Conservation (phyloP, 768 basidiomycete genomes). For the Phylloporus arenicola region DNA sequence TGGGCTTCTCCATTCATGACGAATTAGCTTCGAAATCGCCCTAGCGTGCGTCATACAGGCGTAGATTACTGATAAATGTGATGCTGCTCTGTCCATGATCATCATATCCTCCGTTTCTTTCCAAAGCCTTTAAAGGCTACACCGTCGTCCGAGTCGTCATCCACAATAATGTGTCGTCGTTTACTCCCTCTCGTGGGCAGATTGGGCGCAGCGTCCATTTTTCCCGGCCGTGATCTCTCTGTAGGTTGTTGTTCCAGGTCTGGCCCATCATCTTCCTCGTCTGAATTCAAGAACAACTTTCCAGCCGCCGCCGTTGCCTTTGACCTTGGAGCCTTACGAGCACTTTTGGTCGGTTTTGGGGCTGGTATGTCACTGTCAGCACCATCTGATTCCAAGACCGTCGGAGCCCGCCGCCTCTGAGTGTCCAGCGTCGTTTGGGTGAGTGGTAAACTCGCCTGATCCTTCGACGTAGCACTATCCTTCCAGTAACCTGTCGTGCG, state of each 20-base stretch:
- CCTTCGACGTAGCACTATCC: constrained; percentile 22
- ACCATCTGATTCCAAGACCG: constrained; percentile 40
- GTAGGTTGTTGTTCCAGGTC: not conserved
- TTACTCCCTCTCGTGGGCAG: constrained; percentile 17
- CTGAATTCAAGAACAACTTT: constrained; percentile 50
- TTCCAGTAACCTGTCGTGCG: constrained; percentile 53
- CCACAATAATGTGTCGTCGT: constrained; percentile 38
- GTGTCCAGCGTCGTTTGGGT: constrained; percentile 14
- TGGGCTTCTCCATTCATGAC: constrained; percentile 79
- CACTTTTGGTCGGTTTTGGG: constrained; percentile 11
- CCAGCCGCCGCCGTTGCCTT: constrained; percentile 27
- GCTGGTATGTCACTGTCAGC: constrained; percentile 21
- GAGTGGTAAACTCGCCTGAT: constrained; percentile 12
- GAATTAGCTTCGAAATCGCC: constrained; percentile 41
- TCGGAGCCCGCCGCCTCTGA: constrained; percentile 23
- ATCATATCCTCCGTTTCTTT: constrained; percentile 24
- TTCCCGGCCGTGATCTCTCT: constrained; percentile 1
- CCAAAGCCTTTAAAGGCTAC: constrained; percentile 64
- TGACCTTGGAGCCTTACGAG: constrained; percentile 21
- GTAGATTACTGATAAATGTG: constrained; percentile 5
- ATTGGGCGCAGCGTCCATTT: constrained; percentile 3
- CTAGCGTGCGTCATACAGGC: not conserved
- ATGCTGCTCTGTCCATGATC: not conserved
- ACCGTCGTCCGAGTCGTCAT: constrained; percentile 70
- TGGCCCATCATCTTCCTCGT: constrained; percentile 33